Evolutionary conservation across 257 asterid species (phyloP), one percentile per base, ranked within the genome.

Genomic region (Mentha longifolia): DNA sequence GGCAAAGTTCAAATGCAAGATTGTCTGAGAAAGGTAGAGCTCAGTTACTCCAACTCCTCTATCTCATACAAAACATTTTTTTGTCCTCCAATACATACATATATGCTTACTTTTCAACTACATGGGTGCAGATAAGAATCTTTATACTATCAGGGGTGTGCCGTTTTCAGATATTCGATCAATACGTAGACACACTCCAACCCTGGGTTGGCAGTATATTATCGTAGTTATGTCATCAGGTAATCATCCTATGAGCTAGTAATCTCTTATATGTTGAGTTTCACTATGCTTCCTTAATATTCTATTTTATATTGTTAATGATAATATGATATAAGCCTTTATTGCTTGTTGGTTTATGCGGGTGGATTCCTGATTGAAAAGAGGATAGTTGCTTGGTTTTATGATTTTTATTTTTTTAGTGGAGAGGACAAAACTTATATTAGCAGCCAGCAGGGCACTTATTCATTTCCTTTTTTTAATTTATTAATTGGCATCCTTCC

Each of bases 141-240:
- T 92, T 57, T 95, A 92, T 74, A 89, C 96, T 49, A 88, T 89
- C 68, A 85, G 86, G 82, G 95, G 94, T n/a, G 92, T 95, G 67
- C 88, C 99, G 20, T 90, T 95, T 81, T 67, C 99, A 4, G 96
- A 87, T 46, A 80, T 95, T 46, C 92, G 92, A 51, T 92, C 99
- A 65, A 88, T 95, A 65, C 92, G 94, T 60, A 86, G 96, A 81
- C 96, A 92, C 80, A 88, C 87, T 56, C 98, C 98, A 47, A 77
- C 97, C 15, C 84, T 89, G 57, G 98, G 97, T 61, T 95, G 98
- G 98, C 98, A 89, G 72, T 95, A 87, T 73, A 81, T 92, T 68
- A 95, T 95, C 81, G 86, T 92, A 61, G 98, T 95, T 77, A 77
- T 86, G 80, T 84, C 92, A 60, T 85, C 98, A 87, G 99, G 99